Conservation (phyloP, 768 basidiomycete genomes). For the Erythrobasidium yunnanense region DNA sequence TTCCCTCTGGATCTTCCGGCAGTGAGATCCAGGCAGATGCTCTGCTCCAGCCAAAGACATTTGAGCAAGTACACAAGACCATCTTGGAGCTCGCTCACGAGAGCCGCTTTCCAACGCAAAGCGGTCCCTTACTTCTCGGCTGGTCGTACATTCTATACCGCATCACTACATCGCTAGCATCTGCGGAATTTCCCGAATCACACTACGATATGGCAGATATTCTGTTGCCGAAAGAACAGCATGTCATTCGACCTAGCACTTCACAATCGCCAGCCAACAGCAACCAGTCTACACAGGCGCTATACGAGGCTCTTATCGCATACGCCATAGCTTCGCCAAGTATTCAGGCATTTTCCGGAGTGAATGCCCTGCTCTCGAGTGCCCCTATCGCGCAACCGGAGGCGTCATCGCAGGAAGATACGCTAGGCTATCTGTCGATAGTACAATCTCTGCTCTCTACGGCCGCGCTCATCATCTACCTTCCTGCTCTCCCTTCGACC, state of each 20-base stretch:
- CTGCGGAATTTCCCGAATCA: conserved; percentile 33
- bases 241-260: not conserved
- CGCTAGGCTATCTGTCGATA: conserved; percentile 38
- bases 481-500: conserved; percentile 36
- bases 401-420: conserved; percentile 26
- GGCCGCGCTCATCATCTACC: conserved; percentile 31
- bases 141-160: conserved; percentile 76
- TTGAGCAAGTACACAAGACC: conserved; percentile 47
- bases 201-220: conserved; percentile 35
- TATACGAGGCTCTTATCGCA: conserved; percentile 29
- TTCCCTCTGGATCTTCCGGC: conserved; percentile 30
- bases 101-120: conserved; percentile 52
- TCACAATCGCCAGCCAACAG: not conserved
- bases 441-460: conserved; percentile 33
- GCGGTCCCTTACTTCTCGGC: conserved; percentile 60
- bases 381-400: not conserved
- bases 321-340: conserved; percentile 28
- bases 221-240: conserved; percentile 17
- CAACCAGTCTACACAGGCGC: conserved; percentile 24
- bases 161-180: conserved; percentile 40
- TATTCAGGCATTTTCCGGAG: not conserved
- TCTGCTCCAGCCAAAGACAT: conserved; percentile 44
- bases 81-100: conserved; percentile 55
- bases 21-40: conserved; percentile 24
- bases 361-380: not conserved